A percentile compares a stretch with the other conserved stretches of the same genome.
Evolutionary conservation across 345 rosid genomes (phyloP).

Genomic region (Salix exigua): DNA sequence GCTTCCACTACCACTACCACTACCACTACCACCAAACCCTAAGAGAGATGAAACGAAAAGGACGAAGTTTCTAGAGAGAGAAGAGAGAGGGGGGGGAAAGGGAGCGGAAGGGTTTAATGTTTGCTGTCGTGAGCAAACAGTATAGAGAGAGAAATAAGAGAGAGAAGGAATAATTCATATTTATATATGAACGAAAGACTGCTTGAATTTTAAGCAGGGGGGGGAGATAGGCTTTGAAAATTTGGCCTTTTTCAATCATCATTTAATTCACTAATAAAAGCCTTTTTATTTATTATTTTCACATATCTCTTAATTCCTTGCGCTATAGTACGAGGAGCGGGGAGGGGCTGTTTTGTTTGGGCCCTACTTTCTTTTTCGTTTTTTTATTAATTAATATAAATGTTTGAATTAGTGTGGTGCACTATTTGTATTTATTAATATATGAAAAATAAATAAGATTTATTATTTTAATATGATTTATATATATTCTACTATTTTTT

Average conservation of each 20-base stretch:
- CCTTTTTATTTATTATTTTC: too few relatives aligned
- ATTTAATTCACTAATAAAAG: not conserved
- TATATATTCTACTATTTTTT: too few relatives aligned
- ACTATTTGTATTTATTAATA: too few relatives aligned
- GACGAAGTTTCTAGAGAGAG: conserved; percentile 31
- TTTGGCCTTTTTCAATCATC: not conserved
- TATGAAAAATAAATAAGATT: too few relatives aligned
- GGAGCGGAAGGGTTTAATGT: conserved; percentile 3
- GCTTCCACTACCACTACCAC: not conserved
- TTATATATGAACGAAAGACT: conserved; percentile 39
- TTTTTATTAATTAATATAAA: too few relatives aligned
- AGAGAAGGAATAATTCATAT: conserved; percentile 2
- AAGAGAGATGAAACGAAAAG: conserved; percentile 23
- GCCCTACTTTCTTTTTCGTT: too few relatives aligned
- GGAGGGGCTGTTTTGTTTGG: too few relatives aligned
- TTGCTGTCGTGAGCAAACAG: not conserved
- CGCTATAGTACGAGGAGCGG: too few relatives aligned
- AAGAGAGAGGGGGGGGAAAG: not conserved
- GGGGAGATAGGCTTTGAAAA: conserved; percentile 23
- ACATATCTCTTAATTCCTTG: too few relatives aligned
- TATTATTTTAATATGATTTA: too few relatives aligned
- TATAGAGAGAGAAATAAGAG: not conserved
- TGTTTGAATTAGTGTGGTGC: too few relatives aligned
- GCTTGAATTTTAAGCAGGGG: conserved; percentile 85
- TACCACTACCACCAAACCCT: conserved; percentile 41